Base-by-base conservation (phyloP, 768 basidiomycete genomes). In the Hericium coralloides region DNA sequence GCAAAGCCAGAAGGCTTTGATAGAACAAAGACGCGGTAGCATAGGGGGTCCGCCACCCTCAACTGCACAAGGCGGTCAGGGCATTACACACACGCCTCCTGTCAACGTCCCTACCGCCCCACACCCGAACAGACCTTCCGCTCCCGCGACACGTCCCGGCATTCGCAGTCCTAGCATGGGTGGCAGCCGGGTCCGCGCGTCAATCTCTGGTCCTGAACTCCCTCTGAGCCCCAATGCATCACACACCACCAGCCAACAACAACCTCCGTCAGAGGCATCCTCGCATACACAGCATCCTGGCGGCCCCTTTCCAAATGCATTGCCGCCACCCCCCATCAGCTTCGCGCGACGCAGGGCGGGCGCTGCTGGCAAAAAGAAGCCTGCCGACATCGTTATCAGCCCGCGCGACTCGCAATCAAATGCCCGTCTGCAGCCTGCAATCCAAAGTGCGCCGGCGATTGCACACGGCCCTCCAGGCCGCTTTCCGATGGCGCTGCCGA, bases 381-480 rank as follows among this genome's bases (percentile, higher is more conserved):
- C 88, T 0, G 87, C 88, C 2, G 88, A 90, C 64, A 86, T 89
- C 59, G 64, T 89, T 59, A 89, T 91, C 74, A 85, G 81, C 61
- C 86, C 87, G 10, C 75, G 84, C 53, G 84, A 84, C 59, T 66
- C 74, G 4, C 73, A 73, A 14, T 68, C 72, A 4, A 36, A 23
- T 23, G n/a, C 49, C 15, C 49, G 49, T 23, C 49, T 50, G 23
- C 82, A 83, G 58, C 80, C 87, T 22, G 76, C 78, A 50, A 85
- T 91, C 37, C 88, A 89, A 67, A 89, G 87, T 61, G 88, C 88
- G 0, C 88, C 88, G 1, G 84, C 87, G 18, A 23, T 50, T 23
- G 20, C 49, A 15, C 49, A 50, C 23, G 49, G 23, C 0, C 79
- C 81, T 1, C 79, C 79, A 52, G 76, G 76, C 6, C 64, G 68